Evolutionary conservation across 495 filamentous ascomycete species (phyloP), one percentile per base, ranked within the genome.

Genomic region (Apodospora peruviana): DNA sequence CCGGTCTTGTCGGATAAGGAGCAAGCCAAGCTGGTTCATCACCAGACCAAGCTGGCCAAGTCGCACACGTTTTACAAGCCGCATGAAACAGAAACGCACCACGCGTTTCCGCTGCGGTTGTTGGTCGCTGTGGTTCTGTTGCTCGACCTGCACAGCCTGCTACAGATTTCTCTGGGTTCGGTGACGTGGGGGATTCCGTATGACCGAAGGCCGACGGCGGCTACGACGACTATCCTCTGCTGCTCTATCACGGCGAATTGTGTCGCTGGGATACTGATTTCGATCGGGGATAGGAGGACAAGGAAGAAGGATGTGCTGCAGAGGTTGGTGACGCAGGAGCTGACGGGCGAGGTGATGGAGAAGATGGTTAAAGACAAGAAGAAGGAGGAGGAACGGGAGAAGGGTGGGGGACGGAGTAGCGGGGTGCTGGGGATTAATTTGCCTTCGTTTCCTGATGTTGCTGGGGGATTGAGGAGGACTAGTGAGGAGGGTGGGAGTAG

Each of bases 61-160:
- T 85, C 82, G 0, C 87, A 91, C 58, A 87, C 85, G 2, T 91
- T 89, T 65, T 91, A 90, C 71, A 88, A 87, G 59, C 87, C 87
- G 1, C 86, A 91, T 66, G 87, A 90, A 67, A 90, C 86, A 0
- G 66, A 77, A 34, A 90, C 87, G 2, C 87, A 91, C 57, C 76
- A 83, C 57, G 86, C 87, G 5, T 91, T 90, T 55, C 86, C 87
- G 0, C 71, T 87, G 7, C 76, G 78, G 29, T 67, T 87, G 17
- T 77, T 90, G 23, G 69, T 90, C 35, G 76, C 85, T 32, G 78
- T 89, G 32, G 82, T 89, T 2, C 72, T 86, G 17, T 64, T 91
- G n/a, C 71, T 91, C 0, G 87, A 91, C 56, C 79, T 78, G 42
- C 87, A 91, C 59, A 85, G 80, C 9, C 62, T 82, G 12, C 71